A percentile compares a stretch with the other conserved stretches of the same genome.
These are phyloP conservation scores for Kodamaea alishanica DNA, from an alignment of 1,139 yeast species.

Conservation along the genomic window DNA sequence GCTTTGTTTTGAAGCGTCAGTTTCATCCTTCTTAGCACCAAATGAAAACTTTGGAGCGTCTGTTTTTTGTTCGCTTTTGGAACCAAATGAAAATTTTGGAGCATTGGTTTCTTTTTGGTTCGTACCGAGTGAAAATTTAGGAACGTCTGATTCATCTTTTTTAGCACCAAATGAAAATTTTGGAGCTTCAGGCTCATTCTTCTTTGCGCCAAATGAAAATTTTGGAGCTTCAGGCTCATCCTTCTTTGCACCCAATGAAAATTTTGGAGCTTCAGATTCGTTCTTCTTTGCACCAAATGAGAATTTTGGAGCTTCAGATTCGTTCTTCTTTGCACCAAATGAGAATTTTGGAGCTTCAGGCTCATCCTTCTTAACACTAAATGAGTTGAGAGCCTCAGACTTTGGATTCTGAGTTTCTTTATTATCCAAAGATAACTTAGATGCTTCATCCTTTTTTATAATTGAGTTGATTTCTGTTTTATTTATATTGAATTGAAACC, in stretches of 20 bases:
- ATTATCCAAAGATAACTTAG: constrained; percentile 12
- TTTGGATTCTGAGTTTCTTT: background rate
- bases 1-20: constrained; percentile 1
- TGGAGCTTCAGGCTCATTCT: background rate
- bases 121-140: constrained; percentile 16
- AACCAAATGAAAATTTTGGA: constrained; percentile 13
- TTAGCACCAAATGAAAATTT: constrained; percentile 11
- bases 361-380: constrained; percentile 2
- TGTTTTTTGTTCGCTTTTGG: constrained; percentile 2
- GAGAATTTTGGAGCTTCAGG: constrained; percentile 9
- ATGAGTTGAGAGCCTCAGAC: background rate
- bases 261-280: constrained; percentile 8
- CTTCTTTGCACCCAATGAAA: constrained; percentile 13
- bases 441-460: constrained; percentile 14
- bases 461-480: constrained; percentile 24
- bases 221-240: constrained; percentile 4
- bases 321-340: constrained; percentile 1
- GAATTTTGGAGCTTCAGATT: constrained; percentile 6
- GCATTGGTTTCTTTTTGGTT: constrained; percentile 3
- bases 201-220: constrained; percentile 11
- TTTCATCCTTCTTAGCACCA: constrained; percentile 8
- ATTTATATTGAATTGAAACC: constrained; percentile 35
- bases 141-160: constrained; percentile 5
- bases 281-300: constrained; percentile 6
- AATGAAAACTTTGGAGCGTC: constrained; percentile 9